A percentile compares a stretch with the other conserved stretches of the same genome.
phyloP scores from a whole-genome alignment of 768 basidiomycete species.

The Fibroporia radiculosa region DNA sequence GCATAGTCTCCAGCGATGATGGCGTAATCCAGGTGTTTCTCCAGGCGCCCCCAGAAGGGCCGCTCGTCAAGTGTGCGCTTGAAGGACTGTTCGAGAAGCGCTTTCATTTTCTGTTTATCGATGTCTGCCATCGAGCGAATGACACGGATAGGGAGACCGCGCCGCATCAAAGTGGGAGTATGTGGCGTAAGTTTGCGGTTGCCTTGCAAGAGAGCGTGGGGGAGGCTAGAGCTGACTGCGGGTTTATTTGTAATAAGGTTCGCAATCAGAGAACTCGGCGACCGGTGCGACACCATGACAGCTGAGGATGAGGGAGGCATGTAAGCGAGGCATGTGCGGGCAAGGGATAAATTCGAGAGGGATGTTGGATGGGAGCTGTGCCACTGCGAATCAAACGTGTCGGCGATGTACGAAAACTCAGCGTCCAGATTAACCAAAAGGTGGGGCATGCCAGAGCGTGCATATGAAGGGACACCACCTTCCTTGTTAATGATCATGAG shows the following conservation, averaged over 20 bases:
- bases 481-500: slow-evolving; percentile 97
- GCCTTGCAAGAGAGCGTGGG: slow-evolving; percentile 85
- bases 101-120: slow-evolving; percentile 66
- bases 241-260: slow-evolving; percentile 99
- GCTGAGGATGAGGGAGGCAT: slow-evolving; percentile 95
- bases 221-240: slow-evolving; percentile 89
- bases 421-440: slow-evolving; percentile 90
- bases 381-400: slow-evolving; percentile 82
- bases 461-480: slow-evolving; percentile 96
- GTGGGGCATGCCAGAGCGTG: slow-evolving; percentile 90
- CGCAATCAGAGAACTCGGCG: slow-evolving; percentile 88
- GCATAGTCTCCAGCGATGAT: slow-evolving; percentile 94
- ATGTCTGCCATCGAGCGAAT: slow-evolving; percentile 62
- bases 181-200: slow-evolving; percentile 80
- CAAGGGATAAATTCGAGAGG: slow-evolving; percentile 76
- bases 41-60: slow-evolving; percentile 74
- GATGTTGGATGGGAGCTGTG: slow-evolving; percentile 71
- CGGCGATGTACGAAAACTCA: slow-evolving; percentile 76
- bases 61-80: slow-evolving; percentile 59
- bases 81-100: slow-evolving; percentile 87
- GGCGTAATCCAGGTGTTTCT: slow-evolving; percentile 77
- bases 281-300: slow-evolving; percentile 95
- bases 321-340: slow-evolving; percentile 78
- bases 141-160: slow-evolving; percentile 82
- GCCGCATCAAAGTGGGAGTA: slow-evolving; percentile 89